phyloP scores from a whole-genome alignment of 1,284 basidiomycete genomes.

The Anthracocystis panici-leucophaei region DNA sequence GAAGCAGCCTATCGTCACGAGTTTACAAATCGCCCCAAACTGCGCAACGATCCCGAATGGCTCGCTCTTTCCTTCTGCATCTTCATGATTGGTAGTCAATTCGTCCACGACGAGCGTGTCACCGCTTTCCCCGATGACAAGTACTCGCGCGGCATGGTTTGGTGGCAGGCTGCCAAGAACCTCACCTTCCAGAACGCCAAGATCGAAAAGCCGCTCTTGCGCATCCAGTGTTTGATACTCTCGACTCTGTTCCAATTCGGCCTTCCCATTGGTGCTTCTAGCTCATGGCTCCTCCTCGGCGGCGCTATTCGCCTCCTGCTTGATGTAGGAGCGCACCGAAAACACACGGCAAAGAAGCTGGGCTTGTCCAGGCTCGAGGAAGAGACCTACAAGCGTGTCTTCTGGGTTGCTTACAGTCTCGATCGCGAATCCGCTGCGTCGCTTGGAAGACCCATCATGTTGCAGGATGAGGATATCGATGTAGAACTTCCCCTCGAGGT shows the following conservation, averaged over 20 bases:
- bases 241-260: conserved; percentile 40
- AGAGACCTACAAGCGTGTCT: conserved; percentile 53
- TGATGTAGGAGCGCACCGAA: conserved; percentile 58
- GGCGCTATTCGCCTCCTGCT: conserved; percentile 52
- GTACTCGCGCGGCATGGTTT: conserved; percentile 42
- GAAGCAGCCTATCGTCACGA: conserved; percentile 51
- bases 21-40: conserved; percentile 26
- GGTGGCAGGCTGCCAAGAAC: conserved; percentile 40
- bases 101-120: conserved; percentile 40
- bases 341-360: conserved; percentile 48
- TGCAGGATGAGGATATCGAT: conserved; percentile 65
- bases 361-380: conserved; percentile 45
- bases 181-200: conserved; percentile 20
- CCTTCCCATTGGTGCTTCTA: conserved; percentile 40
- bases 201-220: conserved; percentile 22
- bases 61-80: conserved; percentile 42
- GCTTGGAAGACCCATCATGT: conserved; percentile 57
- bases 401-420: conserved; percentile 59
- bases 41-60: conserved; percentile 51
- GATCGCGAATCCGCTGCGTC: conserved; percentile 53
- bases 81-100: conserved; percentile 54
- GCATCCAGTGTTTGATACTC: conserved; percentile 38
- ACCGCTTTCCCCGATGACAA: conserved; percentile 21
- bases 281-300: conserved; percentile 53
- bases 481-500: conserved; percentile 55